Conservation (phyloP, 768 basidiomycete species). For the Trametes gibbosa region DNA sequence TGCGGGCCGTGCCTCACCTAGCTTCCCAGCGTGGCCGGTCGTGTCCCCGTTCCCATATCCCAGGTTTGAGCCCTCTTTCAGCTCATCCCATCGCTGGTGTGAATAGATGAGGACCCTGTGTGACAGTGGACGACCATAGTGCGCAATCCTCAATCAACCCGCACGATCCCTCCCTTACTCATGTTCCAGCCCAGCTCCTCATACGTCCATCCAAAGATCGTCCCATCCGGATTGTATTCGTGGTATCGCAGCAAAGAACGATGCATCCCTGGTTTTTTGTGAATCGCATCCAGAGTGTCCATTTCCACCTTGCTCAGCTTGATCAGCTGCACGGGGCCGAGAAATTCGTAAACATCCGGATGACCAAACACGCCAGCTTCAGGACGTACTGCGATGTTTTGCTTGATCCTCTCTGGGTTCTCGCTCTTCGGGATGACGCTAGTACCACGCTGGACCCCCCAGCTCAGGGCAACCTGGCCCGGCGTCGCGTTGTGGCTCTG, state of each 20-base stretch:
- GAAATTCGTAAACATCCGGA: neutral
- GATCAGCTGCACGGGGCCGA: slow-evolving; percentile 42
- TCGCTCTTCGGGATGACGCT: slow-evolving; percentile 55
- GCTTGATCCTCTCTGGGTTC: slow-evolving; percentile 41
- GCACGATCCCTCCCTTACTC: slow-evolving; percentile 32
- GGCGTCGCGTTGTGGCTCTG: slow-evolving; percentile 42
- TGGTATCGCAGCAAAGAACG: slow-evolving; percentile 31
- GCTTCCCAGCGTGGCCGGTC: neutral
- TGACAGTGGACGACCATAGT: neutral
- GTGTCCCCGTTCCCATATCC: slow-evolving; percentile 15
- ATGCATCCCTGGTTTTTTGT: slow-evolving; percentile 51
- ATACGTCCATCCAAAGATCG: slow-evolving; percentile 45
- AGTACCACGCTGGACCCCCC: slow-evolving; percentile 53
- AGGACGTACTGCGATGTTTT: slow-evolving; percentile 46
- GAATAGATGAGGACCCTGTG: neutral
- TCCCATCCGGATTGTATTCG: slow-evolving; percentile 25
- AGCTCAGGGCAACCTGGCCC: slow-evolving; percentile 54
- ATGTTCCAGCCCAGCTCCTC: slow-evolving; percentile 45
- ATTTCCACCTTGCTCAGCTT: slow-evolving; percentile 62
- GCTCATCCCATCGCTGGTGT: neutral
- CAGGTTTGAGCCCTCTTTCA: slow-evolving; percentile 20
- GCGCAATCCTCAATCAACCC: neutral
- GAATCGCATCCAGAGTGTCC: slow-evolving; percentile 50
- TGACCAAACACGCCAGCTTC: no score
- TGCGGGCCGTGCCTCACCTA: neutral